Evolutionary conservation across 2,329 filamentous ascomycete species (phyloP).

Genomic region (Fusarium multiceps): DNA sequence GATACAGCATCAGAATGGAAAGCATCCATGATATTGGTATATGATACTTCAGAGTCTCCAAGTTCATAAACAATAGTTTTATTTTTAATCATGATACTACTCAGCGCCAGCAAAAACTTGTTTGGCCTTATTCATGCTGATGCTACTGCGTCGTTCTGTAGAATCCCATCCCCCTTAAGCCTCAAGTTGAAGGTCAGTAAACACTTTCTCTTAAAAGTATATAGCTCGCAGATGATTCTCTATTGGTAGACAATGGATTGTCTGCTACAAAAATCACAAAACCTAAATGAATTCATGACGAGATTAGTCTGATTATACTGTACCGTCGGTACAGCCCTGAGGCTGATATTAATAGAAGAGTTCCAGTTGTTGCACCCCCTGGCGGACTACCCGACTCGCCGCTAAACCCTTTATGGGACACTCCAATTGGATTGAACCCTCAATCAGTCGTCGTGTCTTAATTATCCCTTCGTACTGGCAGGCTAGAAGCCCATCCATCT

Average conservation of each 20-base stretch:
- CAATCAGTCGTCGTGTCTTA: slow-evolving; percentile 44
- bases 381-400: slow-evolving; percentile 9
- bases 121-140: not conserved
- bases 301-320: not conserved
- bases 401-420: slow-evolving; percentile 35
- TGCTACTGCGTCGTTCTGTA: not conserved
- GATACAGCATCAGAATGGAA: not conserved
- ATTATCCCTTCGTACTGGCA: slow-evolving; percentile 42
- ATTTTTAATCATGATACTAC: not conserved
- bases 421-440: slow-evolving; percentile 40
- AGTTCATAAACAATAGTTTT: too few relatives aligned
- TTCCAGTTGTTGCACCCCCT: not conserved
- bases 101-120: too few relatives aligned
- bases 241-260: not conserved
- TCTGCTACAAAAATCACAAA: not conserved
- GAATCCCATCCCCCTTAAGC: not conserved
- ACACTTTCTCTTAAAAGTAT: not conserved
- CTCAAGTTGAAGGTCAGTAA: not conserved
- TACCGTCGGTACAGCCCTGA: not conserved
- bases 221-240: not conserved
- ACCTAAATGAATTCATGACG: not conserved
- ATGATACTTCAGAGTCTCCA: not conserved
- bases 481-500: slow-evolving; percentile 37
- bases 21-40: not conserved
- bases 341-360: slow-evolving; percentile 2